phyloP scores from a whole-genome alignment of 495 filamentous ascomycete genomes.

The Penicillium silybi region DNA sequence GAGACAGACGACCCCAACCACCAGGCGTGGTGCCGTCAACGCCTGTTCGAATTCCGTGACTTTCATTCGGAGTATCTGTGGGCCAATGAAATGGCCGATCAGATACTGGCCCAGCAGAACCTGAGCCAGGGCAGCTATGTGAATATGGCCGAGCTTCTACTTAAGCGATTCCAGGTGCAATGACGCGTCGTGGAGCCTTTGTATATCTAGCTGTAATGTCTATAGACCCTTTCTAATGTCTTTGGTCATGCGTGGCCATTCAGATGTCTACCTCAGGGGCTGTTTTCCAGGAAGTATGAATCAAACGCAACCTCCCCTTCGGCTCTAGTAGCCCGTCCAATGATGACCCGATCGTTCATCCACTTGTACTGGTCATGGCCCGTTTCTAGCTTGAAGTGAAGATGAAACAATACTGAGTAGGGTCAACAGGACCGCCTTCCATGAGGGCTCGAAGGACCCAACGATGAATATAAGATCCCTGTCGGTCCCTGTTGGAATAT shows the following conservation, averaged over 20 bases:
- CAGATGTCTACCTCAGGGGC: background rate
- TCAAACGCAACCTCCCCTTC: slow-evolving; percentile 29
- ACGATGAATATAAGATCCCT: slow-evolving; percentile 7
- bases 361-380: slow-evolving; percentile 31
- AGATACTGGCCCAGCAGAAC: slow-evolving; percentile 32
- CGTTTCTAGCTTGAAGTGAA: slow-evolving; percentile 29
- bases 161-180: slow-evolving; percentile 20
- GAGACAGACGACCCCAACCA: slow-evolving; percentile 37
- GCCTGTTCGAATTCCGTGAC: slow-evolving; percentile 30
- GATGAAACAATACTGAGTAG: slow-evolving; percentile 29
- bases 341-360: slow-evolving; percentile 33
- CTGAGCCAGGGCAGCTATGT: slow-evolving; percentile 22
- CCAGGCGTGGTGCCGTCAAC: slow-evolving; percentile 38
- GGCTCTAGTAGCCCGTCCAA: slow-evolving; percentile 26
- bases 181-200: slow-evolving; percentile 3
- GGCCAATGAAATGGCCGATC: slow-evolving; percentile 33
- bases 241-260: background rate
- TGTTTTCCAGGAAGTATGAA: slow-evolving; percentile 30
- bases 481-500: background rate
- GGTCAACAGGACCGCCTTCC: slow-evolving; percentile 27
- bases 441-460: slow-evolving; percentile 28
- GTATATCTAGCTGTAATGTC: slow-evolving; percentile 21
- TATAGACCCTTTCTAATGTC: slow-evolving; percentile 7
- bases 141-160: slow-evolving; percentile 33
- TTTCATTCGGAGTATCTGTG: slow-evolving; percentile 33